Conservation (phyloP, 176 grass and related monocot species). For the Oryza coarctata region DNA sequence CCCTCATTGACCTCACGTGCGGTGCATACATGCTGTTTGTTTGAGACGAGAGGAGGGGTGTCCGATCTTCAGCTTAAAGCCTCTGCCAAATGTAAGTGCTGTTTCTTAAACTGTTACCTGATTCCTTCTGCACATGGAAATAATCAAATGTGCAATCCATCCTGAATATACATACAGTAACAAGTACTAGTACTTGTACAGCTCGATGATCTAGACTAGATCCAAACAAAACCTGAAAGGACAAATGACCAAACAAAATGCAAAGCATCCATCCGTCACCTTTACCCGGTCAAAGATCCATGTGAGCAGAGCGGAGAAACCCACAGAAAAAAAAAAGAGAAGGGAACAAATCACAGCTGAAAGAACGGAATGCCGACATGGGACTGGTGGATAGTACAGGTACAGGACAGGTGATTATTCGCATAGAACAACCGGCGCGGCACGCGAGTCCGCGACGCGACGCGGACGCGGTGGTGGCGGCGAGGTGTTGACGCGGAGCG, state of each 20-base stretch:
- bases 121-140: neutral
- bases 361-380: conserved; percentile 23
- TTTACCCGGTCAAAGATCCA: neutral
- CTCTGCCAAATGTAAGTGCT: neutral
- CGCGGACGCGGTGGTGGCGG: neutral
- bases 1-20: neutral
- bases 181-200: neutral
- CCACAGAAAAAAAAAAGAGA: neutral
- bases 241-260: neutral
- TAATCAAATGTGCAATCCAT: neutral
- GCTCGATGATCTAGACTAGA: neutral
- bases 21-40: neutral
- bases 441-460: neutral
- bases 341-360: neutral
- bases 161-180: neutral
- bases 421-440: neutral
- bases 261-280: neutral
- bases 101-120: neutral
- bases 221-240: neutral
- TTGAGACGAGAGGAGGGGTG: neutral
- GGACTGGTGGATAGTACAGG: neutral
- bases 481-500: neutral
- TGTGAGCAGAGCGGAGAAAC: neutral
- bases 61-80: neutral
- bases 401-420: neutral